A percentile compares a stretch with the other conserved stretches of the same genome.
phyloP scores from a whole-genome alignment of 805 yeast species.

The Ogataea henricii region DNA sequence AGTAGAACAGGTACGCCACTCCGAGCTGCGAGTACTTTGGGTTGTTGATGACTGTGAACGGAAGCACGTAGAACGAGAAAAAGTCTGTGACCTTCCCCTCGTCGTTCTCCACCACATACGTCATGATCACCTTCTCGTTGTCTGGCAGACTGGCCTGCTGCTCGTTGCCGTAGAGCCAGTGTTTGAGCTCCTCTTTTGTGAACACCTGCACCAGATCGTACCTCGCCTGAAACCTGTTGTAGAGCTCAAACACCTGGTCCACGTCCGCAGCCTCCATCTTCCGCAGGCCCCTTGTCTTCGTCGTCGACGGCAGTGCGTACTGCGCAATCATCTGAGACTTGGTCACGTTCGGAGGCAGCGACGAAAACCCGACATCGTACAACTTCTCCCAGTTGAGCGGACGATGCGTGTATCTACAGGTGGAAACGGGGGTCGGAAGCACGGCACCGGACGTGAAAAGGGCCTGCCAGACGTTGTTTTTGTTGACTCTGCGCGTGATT shows the following conservation, averaged over 20 bases:
- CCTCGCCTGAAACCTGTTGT: conserved; percentile 61
- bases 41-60: conserved; percentile 78
- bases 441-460: conserved; percentile 90
- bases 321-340: conserved; percentile 64
- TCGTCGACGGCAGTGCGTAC: conserved; percentile 54
- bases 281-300: conserved; percentile 57
- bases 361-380: conserved; percentile 86
- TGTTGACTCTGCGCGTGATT: conserved; percentile 89
- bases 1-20: conserved; percentile 87
- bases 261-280: conserved; percentile 61
- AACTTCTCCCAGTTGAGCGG: conserved; percentile 91
- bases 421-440: conserved; percentile 88
- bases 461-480: conserved; percentile 89
- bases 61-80: conserved; percentile 84
- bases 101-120: conserved; percentile 73
- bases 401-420: conserved; percentile 90
- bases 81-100: conserved; percentile 80
- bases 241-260: conserved; percentile 60
- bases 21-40: conserved; percentile 66
- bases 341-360: conserved; percentile 71
- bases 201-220: conserved; percentile 77
- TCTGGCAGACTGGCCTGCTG: conserved; percentile 21
- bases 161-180: conserved; percentile 72
- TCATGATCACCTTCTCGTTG: conserved; percentile 57
- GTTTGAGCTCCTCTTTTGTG: conserved; percentile 63